Conservation (phyloP, 2,329 filamentous ascomycete genomes). For the Trichoderma brevicompactum region DNA sequence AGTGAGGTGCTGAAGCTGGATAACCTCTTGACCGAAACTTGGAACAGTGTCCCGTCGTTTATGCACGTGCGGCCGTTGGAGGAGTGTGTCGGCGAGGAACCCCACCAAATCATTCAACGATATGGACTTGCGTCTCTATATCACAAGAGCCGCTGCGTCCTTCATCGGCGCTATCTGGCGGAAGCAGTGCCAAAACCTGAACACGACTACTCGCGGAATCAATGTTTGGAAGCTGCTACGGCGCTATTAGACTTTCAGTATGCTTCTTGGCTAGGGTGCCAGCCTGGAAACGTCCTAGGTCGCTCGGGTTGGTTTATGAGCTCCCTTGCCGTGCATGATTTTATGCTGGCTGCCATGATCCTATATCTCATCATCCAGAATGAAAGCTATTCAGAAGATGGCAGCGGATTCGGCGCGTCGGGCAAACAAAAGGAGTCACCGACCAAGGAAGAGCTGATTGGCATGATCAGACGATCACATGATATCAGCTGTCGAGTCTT, state of each 20-base stretch:
- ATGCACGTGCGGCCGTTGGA: constrained; percentile 55
- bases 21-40: constrained; percentile 49
- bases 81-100: constrained; percentile 54
- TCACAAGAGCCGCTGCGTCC: constrained; percentile 59
- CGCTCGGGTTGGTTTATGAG: constrained; percentile 61
- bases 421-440: constrained; percentile 40
- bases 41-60: constrained; percentile 51
- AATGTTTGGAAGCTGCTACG: constrained; percentile 56
- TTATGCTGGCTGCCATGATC: constrained; percentile 64
- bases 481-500: constrained; percentile 51
- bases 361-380: constrained; percentile 58
- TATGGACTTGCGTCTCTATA: constrained; percentile 58
- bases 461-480: constrained; percentile 49
- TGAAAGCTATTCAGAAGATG: constrained; percentile 46
- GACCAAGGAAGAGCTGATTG: constrained; percentile 47
- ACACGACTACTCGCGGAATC: constrained; percentile 57
- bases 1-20: constrained; percentile 56
- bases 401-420: constrained; percentile 43
- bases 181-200: constrained; percentile 49
- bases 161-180: constrained; percentile 58
- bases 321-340: constrained; percentile 63
- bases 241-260: constrained; percentile 54
- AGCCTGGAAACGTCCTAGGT: constrained; percentile 58
- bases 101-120: constrained; percentile 54
- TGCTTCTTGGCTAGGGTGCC: constrained; percentile 52